phyloP scores from a whole-genome alignment of 768 basidiomycete species.

The Xerocomellus intermedius region DNA sequence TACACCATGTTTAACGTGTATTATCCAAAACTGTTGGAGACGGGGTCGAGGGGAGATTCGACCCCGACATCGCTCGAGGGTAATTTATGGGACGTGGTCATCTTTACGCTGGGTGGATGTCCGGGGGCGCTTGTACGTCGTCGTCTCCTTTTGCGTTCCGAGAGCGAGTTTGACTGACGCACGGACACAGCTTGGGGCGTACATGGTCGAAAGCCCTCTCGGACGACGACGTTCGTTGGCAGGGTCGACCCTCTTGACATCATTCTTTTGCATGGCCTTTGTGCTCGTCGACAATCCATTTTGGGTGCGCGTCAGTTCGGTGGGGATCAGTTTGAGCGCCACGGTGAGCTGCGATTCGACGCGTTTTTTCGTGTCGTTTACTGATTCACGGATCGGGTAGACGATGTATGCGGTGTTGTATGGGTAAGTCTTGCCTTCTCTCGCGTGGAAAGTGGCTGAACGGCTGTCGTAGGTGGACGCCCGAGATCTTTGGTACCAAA shows the following conservation, averaged over 20 bases:
- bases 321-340: constrained; percentile 74
- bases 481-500: constrained; percentile 82
- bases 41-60: constrained; percentile 23
- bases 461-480: constrained; percentile 58
- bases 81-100: constrained; percentile 81
- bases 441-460: background rate
- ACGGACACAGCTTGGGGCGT: constrained; percentile 71
- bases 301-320: constrained; percentile 64
- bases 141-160: background rate
- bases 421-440: constrained; percentile 37
- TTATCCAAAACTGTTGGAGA: constrained; percentile 82
- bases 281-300: constrained; percentile 53
- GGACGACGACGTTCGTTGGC: constrained; percentile 75
- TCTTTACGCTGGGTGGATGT: constrained; percentile 81
- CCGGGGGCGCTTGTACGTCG: constrained; percentile 77
- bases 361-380: background rate
- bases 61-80: constrained; percentile 50
- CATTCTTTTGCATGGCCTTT: constrained; percentile 71
- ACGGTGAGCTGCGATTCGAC: constrained; percentile 38
- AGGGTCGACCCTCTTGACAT: constrained; percentile 72
- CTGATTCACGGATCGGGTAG: constrained; percentile 31
- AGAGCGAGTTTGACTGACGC: background rate
- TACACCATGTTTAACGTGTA: constrained; percentile 95
- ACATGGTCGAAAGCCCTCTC: constrained; percentile 65
- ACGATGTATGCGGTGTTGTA: constrained; percentile 89